Evolutionary conservation across 305 asterid genomes (phyloP).

Genomic region (Solanum chacoense): DNA sequence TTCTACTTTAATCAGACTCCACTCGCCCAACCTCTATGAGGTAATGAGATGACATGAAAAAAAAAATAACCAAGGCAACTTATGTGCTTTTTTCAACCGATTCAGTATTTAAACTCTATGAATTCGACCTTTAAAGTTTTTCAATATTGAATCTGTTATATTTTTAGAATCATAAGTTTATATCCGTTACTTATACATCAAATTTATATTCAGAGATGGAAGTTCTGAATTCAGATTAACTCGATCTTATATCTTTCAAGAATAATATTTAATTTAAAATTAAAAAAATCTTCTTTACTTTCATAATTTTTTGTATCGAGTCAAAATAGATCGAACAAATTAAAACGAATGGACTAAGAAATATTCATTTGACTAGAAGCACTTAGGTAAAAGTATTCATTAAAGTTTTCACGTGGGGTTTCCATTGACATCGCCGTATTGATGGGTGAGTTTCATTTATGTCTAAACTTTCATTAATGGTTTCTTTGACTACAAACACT

Average conservation of each 20-base stretch:
- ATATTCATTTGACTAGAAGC: not conserved
- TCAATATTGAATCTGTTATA: not conserved
- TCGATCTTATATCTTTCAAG: not conserved
- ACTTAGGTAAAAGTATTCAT: not conserved
- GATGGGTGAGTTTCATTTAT: conserved; percentile 2
- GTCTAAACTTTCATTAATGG: not conserved
- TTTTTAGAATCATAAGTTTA: not conserved
- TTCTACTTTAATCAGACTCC: not conserved
- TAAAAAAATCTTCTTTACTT: not conserved
- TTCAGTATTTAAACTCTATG: not conserved
- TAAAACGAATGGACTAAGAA: not conserved
- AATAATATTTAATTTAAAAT: not conserved
- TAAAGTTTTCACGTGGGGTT: not conserved
- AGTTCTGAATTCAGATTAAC: not conserved
- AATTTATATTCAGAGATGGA: not conserved
- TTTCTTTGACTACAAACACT: not conserved
- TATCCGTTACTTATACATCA: not conserved
- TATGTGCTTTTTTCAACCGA: not conserved
- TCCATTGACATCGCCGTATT: not conserved
- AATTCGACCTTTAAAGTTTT: not conserved
- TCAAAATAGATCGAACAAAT: not conserved
- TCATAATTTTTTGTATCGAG: not conserved
- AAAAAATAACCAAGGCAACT: not conserved
- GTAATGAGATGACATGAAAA: not conserved
- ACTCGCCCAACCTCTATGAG: not conserved